A percentile compares a stretch with the other conserved stretches of the same genome.
phyloP scores from a whole-genome alignment of 345 rosid genomes.

The Eucalyptus grandis region DNA sequence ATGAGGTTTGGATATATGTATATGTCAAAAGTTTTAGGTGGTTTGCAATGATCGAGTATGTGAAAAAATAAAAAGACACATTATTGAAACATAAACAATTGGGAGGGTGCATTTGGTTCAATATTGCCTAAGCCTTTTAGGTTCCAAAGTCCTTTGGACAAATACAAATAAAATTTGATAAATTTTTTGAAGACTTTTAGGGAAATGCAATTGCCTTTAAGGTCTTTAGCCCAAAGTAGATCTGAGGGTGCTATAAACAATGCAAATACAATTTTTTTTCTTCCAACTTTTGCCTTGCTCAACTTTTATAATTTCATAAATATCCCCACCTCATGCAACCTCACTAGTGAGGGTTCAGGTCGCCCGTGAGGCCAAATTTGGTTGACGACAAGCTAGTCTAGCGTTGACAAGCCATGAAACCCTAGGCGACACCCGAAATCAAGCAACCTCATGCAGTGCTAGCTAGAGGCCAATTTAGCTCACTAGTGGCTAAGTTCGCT shows the following conservation, averaged over 20 bases:
- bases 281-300: background rate
- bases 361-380: background rate
- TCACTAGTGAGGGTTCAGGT: background rate
- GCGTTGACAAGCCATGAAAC: background rate
- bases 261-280: background rate
- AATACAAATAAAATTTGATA: rapidly evolving
- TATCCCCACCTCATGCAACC: background rate
- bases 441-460: background rate
- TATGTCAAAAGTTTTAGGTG: background rate
- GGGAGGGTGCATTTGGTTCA: rapidly evolving
- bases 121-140: background rate
- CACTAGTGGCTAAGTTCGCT: background rate
- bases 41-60: background rate
- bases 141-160: background rate
- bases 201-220: too few relatives aligned
- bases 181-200: too few relatives aligned
- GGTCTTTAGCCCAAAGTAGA: background rate
- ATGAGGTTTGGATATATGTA: background rate
- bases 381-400: background rate
- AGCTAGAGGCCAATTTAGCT: background rate
- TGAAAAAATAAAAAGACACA: background rate
- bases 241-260: background rate
- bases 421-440: rapidly evolving
- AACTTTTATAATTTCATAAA: background rate
- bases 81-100: background rate